Evolutionary conservation across 2,329 filamentous ascomycete species (phyloP).

Genomic region (Dichotomopilus funicola): DNA sequence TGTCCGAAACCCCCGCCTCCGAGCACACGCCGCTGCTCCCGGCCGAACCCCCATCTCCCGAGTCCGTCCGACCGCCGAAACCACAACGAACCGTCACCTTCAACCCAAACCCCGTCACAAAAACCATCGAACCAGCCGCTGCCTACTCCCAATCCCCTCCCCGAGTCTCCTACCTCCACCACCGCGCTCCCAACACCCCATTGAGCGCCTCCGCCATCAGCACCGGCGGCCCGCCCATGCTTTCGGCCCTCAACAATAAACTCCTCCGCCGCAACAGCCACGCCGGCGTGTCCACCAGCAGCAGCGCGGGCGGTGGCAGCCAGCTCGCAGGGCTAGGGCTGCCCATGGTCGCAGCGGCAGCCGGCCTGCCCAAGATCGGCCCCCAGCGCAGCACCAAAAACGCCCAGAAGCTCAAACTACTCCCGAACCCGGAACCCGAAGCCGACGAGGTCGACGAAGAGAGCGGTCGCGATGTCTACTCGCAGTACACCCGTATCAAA

Average conservation of each 20-base stretch:
- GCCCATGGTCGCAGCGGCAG: conserved; percentile 24
- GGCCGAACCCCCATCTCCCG: conserved; percentile 12
- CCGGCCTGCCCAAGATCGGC: conserved; percentile 66
- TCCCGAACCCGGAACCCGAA: conserved; percentile 80
- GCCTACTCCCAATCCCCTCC: conserved; percentile 20
- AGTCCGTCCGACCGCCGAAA: conserved; percentile 29
- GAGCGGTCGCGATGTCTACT: conserved; percentile 91
- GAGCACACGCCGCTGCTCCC: conserved; percentile 21
- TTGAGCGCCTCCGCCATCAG: conserved; percentile 28
- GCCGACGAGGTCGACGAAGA: conserved; percentile 71
- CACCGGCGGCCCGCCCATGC: conserved; percentile 53
- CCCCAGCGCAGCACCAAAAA: conserved; percentile 93
- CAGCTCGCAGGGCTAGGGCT: background rate
- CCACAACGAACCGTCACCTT: conserved; percentile 66
- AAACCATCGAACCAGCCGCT: conserved; percentile 50
- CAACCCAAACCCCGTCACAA: conserved; percentile 61
- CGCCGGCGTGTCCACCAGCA: conserved; percentile 48
- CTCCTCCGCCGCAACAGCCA: conserved; percentile 81
- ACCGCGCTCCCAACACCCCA: conserved; percentile 31
- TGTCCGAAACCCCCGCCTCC: conserved; percentile 13
- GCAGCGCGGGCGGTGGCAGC: conserved; percentile 21
- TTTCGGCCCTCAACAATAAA: conserved; percentile 80
- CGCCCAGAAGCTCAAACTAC: conserved; percentile 92
- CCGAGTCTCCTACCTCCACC: conserved; percentile 23
- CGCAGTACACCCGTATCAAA: conserved; percentile 95